Conservation (phyloP, 2,329 filamentous ascomycete genomes). For the Fulvia fulva region DNA sequence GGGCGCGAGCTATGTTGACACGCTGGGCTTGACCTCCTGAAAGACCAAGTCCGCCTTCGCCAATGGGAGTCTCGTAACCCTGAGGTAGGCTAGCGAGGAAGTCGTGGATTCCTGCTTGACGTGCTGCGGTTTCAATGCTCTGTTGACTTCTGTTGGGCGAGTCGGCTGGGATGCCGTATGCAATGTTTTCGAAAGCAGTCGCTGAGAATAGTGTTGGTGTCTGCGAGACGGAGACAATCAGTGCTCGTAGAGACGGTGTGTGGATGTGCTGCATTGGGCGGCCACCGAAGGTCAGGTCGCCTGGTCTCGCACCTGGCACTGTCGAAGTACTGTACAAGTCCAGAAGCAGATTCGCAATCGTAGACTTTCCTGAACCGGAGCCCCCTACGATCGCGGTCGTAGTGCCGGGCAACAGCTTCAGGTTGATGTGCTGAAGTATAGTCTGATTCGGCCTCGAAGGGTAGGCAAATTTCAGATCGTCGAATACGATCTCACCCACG, state of each 20-base stretch:
- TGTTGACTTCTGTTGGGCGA: constrained; percentile 48
- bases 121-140: constrained; percentile 48
- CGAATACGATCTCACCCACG: constrained; percentile 56
- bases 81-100: constrained; percentile 69
- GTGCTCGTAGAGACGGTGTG: constrained; percentile 55
- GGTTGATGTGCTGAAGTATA: constrained; percentile 62
- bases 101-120: constrained; percentile 65
- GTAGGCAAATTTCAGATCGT: constrained; percentile 67
- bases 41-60: constrained; percentile 69
- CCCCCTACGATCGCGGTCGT: constrained; percentile 75
- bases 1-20: constrained; percentile 73
- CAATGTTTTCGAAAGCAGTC: constrained; percentile 74
- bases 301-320: constrained; percentile 17
- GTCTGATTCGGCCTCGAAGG: constrained; percentile 50
- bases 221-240: constrained; percentile 67
- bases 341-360: constrained; percentile 69
- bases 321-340: constrained; percentile 68
- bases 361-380: constrained; percentile 90
- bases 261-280: constrained; percentile 57
- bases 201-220: constrained; percentile 72
- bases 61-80: constrained; percentile 69
- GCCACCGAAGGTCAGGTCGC: constrained; percentile 56
- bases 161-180: constrained; percentile 63
- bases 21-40: constrained; percentile 82
- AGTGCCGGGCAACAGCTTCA: constrained; percentile 59